Evolutionary conservation across 768 basidiomycete species (phyloP).

Genomic region (Hericium rajendrae): DNA sequence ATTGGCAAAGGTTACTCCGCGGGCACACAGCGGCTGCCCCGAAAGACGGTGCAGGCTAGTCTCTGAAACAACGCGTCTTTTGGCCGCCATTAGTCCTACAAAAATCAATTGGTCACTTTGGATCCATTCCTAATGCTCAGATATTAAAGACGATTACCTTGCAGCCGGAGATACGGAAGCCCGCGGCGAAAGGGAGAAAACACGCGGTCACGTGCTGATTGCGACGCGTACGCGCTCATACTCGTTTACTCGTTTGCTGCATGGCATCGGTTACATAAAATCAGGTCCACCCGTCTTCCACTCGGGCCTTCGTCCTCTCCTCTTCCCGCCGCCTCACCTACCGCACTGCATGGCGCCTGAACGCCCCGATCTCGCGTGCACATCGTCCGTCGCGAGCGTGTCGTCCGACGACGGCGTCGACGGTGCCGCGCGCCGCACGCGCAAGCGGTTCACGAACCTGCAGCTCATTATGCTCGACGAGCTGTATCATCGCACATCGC

Average conservation of each 20-base stretch:
- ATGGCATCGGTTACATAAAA: not conserved
- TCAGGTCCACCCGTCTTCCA: not conserved
- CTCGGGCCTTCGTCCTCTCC: not conserved
- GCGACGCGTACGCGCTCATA: not conserved
- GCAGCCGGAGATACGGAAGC: too few species aligned
- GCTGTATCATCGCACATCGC: constrained; percentile 11
- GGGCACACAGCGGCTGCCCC: too few species aligned
- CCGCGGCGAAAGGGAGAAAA: not conserved
- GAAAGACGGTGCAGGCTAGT: too few species aligned
- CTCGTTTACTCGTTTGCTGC: not conserved
- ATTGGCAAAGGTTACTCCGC: too few species aligned
- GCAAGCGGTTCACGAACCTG: constrained; percentile 13
- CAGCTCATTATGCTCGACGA: constrained; percentile 14
- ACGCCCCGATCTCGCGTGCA: constrained; percentile 3
- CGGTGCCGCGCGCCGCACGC: constrained; percentile 7
- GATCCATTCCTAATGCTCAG: too few species aligned
- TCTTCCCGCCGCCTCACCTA: not conserved
- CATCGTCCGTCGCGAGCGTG: constrained; percentile 10
- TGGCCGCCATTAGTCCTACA: too few species aligned
- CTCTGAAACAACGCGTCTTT: too few species aligned
- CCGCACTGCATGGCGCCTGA: constrained; percentile 2
- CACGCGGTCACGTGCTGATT: not conserved
- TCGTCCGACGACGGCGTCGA: constrained; percentile 1
- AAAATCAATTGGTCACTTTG: too few species aligned
- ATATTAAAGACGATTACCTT: too few species aligned